A percentile compares a stretch with the other conserved stretches of the same genome.
These are phyloP conservation scores for Metschnikowia santaceciliae DNA, from an alignment of 805 yeast species.

Conservation along the genomic window DNA sequence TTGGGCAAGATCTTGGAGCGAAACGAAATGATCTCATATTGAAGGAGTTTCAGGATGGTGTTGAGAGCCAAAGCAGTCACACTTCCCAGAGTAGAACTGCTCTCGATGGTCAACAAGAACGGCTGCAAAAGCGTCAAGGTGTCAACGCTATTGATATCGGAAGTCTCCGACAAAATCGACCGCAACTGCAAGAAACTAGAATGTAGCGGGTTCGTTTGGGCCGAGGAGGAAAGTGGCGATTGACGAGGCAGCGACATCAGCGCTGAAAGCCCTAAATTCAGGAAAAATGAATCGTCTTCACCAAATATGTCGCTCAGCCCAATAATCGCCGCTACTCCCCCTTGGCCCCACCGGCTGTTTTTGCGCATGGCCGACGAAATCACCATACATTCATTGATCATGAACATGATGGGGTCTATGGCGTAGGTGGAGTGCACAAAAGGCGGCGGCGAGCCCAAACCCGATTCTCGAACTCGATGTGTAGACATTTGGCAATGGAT, in stretches of 20 bases:
- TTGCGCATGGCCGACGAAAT: slow-evolving; percentile 89
- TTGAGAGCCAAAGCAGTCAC: slow-evolving; percentile 79
- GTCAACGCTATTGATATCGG: slow-evolving; percentile 54
- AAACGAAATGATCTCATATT: slow-evolving; percentile 59
- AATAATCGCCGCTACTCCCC: slow-evolving; percentile 80
- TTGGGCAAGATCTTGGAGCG: slow-evolving; percentile 52
- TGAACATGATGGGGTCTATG: slow-evolving; percentile 75
- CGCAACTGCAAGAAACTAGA: slow-evolving; percentile 78
- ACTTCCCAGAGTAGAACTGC: slow-evolving; percentile 80
- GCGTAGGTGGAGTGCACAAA: slow-evolving; percentile 24
- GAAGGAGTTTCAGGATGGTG: slow-evolving; percentile 69
- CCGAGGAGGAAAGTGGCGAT: slow-evolving; percentile 20
- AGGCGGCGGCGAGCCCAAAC: background rate
- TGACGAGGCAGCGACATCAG: slow-evolving; percentile 15
- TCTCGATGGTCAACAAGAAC: slow-evolving; percentile 74
- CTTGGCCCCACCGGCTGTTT: slow-evolving; percentile 57
- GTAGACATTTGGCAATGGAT: background rate
- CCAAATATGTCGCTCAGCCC: slow-evolving; percentile 60
- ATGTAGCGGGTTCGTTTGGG: slow-evolving; percentile 53
- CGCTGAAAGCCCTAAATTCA: slow-evolving; percentile 14
- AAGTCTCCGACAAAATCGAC: slow-evolving; percentile 57
- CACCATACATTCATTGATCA: slow-evolving; percentile 82
- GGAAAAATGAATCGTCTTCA: slow-evolving; percentile 34
- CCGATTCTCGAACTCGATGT: background rate
- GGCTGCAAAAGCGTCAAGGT: slow-evolving; percentile 79